Percentiles rank a stretch among this genome's conserved stretches.
Evolutionary conservation across 306 rosid genomes (phyloP).

Genomic region (Dryas octopetala): DNA sequence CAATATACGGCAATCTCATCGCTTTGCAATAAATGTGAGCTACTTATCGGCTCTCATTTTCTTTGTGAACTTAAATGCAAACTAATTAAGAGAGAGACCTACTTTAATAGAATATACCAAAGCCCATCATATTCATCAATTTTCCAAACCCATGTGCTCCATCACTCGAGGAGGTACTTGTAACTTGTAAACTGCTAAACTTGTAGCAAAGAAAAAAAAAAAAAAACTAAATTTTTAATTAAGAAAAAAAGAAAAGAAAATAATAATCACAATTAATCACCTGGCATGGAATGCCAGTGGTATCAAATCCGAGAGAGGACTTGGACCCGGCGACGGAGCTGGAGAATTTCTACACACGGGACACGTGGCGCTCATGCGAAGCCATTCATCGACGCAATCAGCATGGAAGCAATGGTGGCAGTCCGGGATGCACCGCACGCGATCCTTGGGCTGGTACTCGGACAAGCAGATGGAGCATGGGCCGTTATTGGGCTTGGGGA

Average conservation of each 20-base stretch:
- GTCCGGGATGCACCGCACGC: slow-evolving; percentile 53
- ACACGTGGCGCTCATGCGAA: slow-evolving; percentile 54
- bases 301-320: slow-evolving; percentile 48
- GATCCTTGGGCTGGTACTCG: slow-evolving; percentile 50
- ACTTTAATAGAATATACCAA: neutral
- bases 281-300: slow-evolving; percentile 58
- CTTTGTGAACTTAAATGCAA: neutral
- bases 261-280: slow-evolving; percentile 29
- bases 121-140: too few relatives aligned
- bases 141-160: neutral
- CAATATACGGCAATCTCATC: slow-evolving; percentile 1
- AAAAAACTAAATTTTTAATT: neutral
- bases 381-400: slow-evolving; percentile 61
- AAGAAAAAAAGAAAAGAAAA: neutral
- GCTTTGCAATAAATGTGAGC: neutral
- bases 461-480: slow-evolving; percentile 58
- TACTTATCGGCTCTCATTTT: neutral
- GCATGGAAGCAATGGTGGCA: slow-evolving; percentile 67
- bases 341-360: slow-evolving; percentile 70
- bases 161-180: neutral
- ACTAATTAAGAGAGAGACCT: neutral
- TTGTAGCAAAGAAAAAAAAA: neutral
- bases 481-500: slow-evolving; percentile 48
- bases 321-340: slow-evolving; percentile 45
- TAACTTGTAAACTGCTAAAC: neutral